phyloP scores from a whole-genome alignment of 2,329 filamentous ascomycete genomes.

The Colletotrichum costaricense region DNA sequence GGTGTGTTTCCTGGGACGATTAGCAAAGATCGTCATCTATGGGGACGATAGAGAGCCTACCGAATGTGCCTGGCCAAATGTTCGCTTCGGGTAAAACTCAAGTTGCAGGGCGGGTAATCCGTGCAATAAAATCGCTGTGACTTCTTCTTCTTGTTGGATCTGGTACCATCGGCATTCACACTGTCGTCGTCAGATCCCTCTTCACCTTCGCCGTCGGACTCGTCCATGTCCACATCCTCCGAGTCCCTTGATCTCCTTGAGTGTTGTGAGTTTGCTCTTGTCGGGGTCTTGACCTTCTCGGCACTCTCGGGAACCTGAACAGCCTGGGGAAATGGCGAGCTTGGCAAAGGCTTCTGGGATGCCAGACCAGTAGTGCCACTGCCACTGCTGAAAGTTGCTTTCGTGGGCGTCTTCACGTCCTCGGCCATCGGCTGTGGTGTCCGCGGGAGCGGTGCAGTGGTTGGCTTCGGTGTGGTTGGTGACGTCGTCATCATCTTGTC shows the following conservation, averaged over 20 bases:
- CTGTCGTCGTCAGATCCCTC: slow-evolving; percentile 74
- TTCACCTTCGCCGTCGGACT: slow-evolving; percentile 74
- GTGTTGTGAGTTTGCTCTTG: slow-evolving; percentile 69
- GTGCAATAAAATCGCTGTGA: slow-evolving; percentile 96
- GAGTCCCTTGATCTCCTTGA: slow-evolving; percentile 71
- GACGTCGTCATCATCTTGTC: slow-evolving; percentile 53
- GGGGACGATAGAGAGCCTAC: slow-evolving; percentile 54
- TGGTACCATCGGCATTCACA: slow-evolving; percentile 71
- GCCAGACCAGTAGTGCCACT: slow-evolving; percentile 47
- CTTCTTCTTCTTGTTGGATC: slow-evolving; percentile 93
- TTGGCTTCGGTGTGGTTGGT: slow-evolving; percentile 48
- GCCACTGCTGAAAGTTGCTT: slow-evolving; percentile 58
- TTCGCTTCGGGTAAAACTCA: slow-evolving; percentile 96
- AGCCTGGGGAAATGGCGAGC: slow-evolving; percentile 62
- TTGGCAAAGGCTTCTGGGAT: slow-evolving; percentile 65
- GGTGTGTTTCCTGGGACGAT: slow-evolving; percentile 82
- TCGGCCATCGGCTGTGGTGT: slow-evolving; percentile 44
- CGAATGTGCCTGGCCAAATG: slow-evolving; percentile 95
- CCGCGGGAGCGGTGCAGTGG: slow-evolving; percentile 46
- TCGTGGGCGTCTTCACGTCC: slow-evolving; percentile 72
- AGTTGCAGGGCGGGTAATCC: slow-evolving; percentile 90
- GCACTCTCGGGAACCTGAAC: slow-evolving; percentile 60
- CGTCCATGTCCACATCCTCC: slow-evolving; percentile 81
- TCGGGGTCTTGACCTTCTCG: slow-evolving; percentile 54
- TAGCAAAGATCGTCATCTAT: not conserved